A percentile compares a stretch with the other conserved stretches of the same genome.
Conservation (phyloP, 768 basidiomycete genomes). For the Suillus occidentalis region DNA sequence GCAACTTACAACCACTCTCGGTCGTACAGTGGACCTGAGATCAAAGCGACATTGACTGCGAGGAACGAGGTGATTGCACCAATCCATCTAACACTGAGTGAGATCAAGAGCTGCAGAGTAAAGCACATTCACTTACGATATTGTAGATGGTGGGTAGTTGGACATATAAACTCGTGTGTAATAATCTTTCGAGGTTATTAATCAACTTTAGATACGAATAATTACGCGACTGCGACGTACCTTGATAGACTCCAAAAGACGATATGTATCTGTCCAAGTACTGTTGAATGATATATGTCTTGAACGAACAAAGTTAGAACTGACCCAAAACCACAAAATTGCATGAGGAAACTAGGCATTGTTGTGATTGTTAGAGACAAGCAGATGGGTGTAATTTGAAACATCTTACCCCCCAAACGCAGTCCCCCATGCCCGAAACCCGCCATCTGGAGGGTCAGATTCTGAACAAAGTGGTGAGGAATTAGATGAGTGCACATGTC, state of each 20-base stretch:
- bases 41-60: constrained; percentile 35
- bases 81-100: constrained; percentile 33
- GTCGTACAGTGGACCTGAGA: constrained; percentile 45
- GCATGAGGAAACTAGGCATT: constrained; percentile 19
- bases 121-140: constrained; percentile 22
- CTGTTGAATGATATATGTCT: neutral
- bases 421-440: constrained; percentile 14
- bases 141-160: constrained; percentile 23
- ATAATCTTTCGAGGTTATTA: constrained; percentile 29
- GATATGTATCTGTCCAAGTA: constrained; percentile 21
- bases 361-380: neutral
- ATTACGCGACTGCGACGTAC: constrained; percentile 6
- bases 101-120: constrained; percentile 29
- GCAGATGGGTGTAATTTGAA: neutral
- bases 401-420: constrained; percentile 10
- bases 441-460: constrained; percentile 8
- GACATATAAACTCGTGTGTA: constrained; percentile 19
- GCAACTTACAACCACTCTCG: constrained; percentile 42
- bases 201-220: neutral
- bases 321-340: constrained; percentile 29
- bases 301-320: neutral
- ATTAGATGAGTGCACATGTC: neutral
- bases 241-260: constrained; percentile 36
- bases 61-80: constrained; percentile 45
- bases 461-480: neutral